phyloP scores from a whole-genome alignment of 2,329 filamentous ascomycete species.

The Colletotrichum tofieldiae region DNA sequence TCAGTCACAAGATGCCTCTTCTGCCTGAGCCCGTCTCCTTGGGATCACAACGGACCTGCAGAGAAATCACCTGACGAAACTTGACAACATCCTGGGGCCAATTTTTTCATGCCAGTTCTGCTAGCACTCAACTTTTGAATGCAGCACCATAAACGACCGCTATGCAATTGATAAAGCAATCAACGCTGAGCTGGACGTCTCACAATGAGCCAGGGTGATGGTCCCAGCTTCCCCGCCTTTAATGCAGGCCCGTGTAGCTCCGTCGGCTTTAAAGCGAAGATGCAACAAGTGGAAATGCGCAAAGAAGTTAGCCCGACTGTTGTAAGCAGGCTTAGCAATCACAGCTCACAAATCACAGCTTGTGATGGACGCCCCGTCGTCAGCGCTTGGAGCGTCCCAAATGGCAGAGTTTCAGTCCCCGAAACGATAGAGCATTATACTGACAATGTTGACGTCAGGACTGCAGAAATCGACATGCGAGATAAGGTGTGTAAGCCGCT shows the following conservation, averaged over 20 bases:
- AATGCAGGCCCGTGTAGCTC: background rate
- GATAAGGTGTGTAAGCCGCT: background rate
- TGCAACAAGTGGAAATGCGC: background rate
- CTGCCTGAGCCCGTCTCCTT: background rate
- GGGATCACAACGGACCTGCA: background rate
- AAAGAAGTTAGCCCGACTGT: background rate
- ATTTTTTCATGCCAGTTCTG: too few species aligned
- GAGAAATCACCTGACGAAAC: background rate
- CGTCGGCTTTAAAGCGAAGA: background rate
- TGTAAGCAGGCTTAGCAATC: slow-evolving; percentile 9
- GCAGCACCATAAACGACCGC: too few species aligned
- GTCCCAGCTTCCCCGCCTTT: background rate
- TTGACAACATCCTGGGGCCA: too few species aligned
- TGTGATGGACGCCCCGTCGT: background rate
- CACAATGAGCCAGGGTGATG: background rate
- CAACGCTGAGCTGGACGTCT: background rate
- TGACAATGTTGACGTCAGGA: background rate
- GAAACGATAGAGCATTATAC: background rate
- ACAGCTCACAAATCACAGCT: background rate
- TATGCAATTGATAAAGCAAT: too few species aligned
- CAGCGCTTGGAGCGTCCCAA: background rate
- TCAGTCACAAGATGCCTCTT: background rate
- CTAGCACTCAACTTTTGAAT: background rate
- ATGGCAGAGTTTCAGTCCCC: background rate
- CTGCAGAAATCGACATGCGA: background rate